These are phyloP conservation scores for Pseudoneurospora amorphoporcata DNA, from an alignment of 495 filamentous ascomycete genomes.

Conservation along the genomic window DNA sequence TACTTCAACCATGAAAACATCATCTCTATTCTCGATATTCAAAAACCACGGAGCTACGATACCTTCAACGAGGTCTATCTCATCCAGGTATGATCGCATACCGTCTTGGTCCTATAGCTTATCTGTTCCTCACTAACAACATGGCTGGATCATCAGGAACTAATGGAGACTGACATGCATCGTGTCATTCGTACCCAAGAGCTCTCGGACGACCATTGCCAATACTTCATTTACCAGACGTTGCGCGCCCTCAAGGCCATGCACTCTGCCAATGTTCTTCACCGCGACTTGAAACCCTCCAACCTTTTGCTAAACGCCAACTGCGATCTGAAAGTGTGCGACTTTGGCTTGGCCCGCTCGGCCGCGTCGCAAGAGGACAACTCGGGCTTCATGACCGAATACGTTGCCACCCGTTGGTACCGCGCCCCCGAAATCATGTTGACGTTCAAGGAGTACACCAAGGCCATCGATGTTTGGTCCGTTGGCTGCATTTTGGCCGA, in stretches of 20 bases:
- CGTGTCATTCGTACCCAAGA: conserved; percentile 98
- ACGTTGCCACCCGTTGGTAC: conserved; percentile 98
- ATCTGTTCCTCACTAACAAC: not conserved
- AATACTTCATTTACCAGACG: conserved; percentile 99
- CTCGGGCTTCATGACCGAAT: conserved; percentile 99
- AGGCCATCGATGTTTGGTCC: conserved; percentile 99
- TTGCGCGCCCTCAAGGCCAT: conserved; percentile 96
- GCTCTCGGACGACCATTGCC: conserved; percentile 96
- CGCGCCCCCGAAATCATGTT: conserved; percentile 99
- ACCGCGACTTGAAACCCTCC: conserved; percentile 94
- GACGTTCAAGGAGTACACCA: conserved; percentile 99
- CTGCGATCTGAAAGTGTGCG: conserved; percentile 97
- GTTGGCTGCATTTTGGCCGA: conserved; percentile 99
- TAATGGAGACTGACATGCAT: conserved; percentile 99
- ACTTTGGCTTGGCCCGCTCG: conserved; percentile 91
- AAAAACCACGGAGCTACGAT: conserved; percentile 92
- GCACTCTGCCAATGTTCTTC: conserved; percentile 97
- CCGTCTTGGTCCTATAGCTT: not conserved
- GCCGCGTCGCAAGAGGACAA: conserved; percentile 95
- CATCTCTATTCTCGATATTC: conserved; percentile 98
- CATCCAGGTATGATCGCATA: conserved; percentile 62
- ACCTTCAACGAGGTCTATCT: conserved; percentile 97
- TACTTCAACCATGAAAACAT: conserved; percentile 99
- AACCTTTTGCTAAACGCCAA: conserved; percentile 97
- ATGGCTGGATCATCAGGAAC: conserved; percentile 48